phyloP scores from a whole-genome alignment of 805 yeast species.

The Pichia membranifaciens region DNA sequence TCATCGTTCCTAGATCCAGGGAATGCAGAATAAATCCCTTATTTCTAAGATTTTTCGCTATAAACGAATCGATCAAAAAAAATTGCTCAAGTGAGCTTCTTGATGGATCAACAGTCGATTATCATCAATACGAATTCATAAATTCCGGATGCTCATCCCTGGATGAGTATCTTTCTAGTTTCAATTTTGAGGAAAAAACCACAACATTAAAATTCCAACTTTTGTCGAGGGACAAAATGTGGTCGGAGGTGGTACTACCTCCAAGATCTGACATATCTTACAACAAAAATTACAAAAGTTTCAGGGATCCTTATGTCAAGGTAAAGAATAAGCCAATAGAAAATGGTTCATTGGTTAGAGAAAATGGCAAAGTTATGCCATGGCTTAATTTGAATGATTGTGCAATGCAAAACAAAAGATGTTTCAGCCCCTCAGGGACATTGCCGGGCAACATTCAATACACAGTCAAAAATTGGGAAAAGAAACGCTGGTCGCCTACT shows the following conservation, averaged over 20 bases:
- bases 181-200: conserved; percentile 6
- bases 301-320: conserved; percentile 11
- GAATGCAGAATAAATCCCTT: conserved; percentile 47
- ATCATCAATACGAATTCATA: conserved; percentile 23
- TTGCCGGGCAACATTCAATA: conserved; percentile 33
- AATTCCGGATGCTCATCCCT: conserved; percentile 21
- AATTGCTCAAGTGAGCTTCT: conserved; percentile 26
- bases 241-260: conserved; percentile 47
- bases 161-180: conserved; percentile 23
- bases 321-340: neutral
- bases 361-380: conserved; percentile 24
- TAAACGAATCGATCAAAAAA: conserved; percentile 39
- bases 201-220: conserved; percentile 32
- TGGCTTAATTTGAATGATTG: conserved; percentile 25
- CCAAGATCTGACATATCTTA: conserved; percentile 39
- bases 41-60: conserved; percentile 45
- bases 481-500: conserved; percentile 35
- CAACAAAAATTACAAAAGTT: neutral
- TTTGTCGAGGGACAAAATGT: conserved; percentile 43
- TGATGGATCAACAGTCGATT: conserved; percentile 32
- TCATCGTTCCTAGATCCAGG: conserved; percentile 23
- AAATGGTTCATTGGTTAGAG: conserved; percentile 20
- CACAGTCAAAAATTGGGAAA: conserved; percentile 47
- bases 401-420: conserved; percentile 13
- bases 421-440: conserved; percentile 26